Base-by-base conservation (phyloP, 345 rosid genomes). In the Lumnitzera littorea region DNA sequence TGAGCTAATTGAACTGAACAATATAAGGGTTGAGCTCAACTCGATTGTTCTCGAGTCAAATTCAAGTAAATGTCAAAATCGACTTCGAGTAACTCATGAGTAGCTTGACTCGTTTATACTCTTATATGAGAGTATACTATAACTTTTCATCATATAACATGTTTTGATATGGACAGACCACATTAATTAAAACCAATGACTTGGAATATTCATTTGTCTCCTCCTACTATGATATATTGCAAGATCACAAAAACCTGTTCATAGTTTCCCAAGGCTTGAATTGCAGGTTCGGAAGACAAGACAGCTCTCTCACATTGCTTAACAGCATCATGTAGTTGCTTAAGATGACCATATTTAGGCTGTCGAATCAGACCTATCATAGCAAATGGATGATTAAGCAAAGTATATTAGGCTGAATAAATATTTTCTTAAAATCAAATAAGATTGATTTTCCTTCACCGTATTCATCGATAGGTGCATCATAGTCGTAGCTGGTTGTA, bases 301-400 rank as follows among this genome's bases (percentile, higher is more conserved):
- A 91, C 72, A 41, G 89, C 77, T 53, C 50, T 66, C 70, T 91
- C 96, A 57, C 95, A 84, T 56, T 83, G 62, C 78, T 82, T 89
- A 24, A 91, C 73, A 50, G 87, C 88, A 58, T 64, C 70, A 62
- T 91, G 96, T 25, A 91, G 83, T 62, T 80, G 87, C 72, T 78
- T 80, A 48, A 89, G 67, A 70, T 89, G 98, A 51, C 86, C 76
- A 56, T 83, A 77, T 67, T 91, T 91, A 15, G 98, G 96, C 64
- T 88, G 86, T 76, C 92, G 84, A 48, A 71, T 64, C 80, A 91
- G 74, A 29, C 98, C 98, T 91, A 56, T 51, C 51, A 68, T 41
- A 48, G 20, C 20, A 20, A 20, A 20, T 20, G 20, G 29, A 23
- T 25, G 29, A 53, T 23, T 15, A 53, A 53, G 13, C 56, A 11